phyloP scores from a whole-genome alignment of 257 asterid genomes.

The Anisodus tanguticus region DNA sequence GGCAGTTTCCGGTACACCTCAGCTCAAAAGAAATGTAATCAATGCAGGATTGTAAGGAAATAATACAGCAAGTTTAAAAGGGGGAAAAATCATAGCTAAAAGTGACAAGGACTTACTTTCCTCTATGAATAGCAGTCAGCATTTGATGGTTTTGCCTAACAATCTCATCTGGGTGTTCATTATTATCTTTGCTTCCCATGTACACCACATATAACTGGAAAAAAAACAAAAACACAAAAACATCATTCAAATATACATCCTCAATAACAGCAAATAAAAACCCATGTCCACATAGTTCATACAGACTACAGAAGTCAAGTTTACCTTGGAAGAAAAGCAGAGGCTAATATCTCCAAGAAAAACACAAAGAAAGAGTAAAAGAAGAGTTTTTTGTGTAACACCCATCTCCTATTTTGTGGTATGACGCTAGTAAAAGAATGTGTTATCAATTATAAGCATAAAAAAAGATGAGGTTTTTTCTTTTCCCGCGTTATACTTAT shows the following conservation, averaged over 20 bases:
- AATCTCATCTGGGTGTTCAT: constrained; percentile 74
- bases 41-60: too few species aligned
- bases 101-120: constrained; percentile 58
- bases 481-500: too few species aligned
- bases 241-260: not conserved
- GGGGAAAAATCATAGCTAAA: not conserved
- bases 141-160: constrained; percentile 73
- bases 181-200: constrained; percentile 76
- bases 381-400: constrained; percentile 38
- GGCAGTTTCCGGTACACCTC: too few species aligned
- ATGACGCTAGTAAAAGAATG: constrained; percentile 26
- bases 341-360: constrained; percentile 47
- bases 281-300: not conserved
- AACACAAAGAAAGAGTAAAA: constrained; percentile 45
- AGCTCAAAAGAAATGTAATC: not conserved
- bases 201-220: constrained; percentile 89
- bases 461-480: constrained; percentile 32
- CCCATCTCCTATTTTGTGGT: constrained; percentile 49
- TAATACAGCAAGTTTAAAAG: not conserved
- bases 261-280: not conserved
- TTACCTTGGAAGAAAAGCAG: constrained; percentile 77
- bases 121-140: constrained; percentile 70
- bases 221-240: not conserved
- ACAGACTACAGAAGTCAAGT: not conserved
- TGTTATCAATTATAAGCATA: constrained; percentile 9